These are phyloP conservation scores for Aspergillus hortae DNA, from an alignment of 2,329 filamentous ascomycete genomes.

Conservation along the genomic window DNA sequence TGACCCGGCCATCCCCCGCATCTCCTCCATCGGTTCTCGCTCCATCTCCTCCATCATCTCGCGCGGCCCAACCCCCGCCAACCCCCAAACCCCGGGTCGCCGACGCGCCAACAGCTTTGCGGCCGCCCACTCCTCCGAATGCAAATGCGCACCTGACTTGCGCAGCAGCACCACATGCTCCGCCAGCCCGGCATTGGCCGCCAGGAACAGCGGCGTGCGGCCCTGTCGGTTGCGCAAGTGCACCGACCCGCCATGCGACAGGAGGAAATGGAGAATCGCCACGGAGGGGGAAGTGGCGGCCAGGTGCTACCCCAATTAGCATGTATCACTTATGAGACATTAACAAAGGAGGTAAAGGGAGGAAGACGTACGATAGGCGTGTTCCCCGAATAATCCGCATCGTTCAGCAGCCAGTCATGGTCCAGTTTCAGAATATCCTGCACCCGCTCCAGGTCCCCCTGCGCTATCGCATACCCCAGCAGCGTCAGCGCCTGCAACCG, in stretches of 20 bases:
- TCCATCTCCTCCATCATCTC: conserved; percentile 24
- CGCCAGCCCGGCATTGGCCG: conserved; percentile 53
- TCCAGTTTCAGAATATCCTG: conserved; percentile 65
- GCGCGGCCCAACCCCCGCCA: conserved; percentile 39
- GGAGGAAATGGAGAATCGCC: conserved; percentile 53
- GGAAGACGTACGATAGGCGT: conserved; percentile 49
- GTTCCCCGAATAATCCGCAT: conserved; percentile 77
- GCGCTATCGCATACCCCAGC: conserved; percentile 74
- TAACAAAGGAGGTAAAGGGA: background rate
- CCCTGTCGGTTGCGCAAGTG: conserved; percentile 58
- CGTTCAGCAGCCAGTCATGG: conserved; percentile 65
- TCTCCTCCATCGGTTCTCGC: conserved; percentile 9
- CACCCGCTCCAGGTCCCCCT: conserved; percentile 64
- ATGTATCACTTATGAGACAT: background rate
- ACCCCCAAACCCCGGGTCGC: conserved; percentile 39
- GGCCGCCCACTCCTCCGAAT: conserved; percentile 53
- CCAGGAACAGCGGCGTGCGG: conserved; percentile 58
- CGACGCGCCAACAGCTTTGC: conserved; percentile 49
- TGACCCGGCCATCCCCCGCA: conserved; percentile 23
- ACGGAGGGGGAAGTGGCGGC: conserved; percentile 55
- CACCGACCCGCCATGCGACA: conserved; percentile 56
- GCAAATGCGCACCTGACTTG: conserved; percentile 57
- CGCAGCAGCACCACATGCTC: conserved; percentile 54
- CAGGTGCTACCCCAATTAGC: conserved; percentile 45
- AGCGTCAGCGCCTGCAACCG: conserved; percentile 67